These are phyloP conservation scores for Parachlorella kessleri DNA, from an alignment of 139 green algal species.

Conservation along the genomic window DNA sequence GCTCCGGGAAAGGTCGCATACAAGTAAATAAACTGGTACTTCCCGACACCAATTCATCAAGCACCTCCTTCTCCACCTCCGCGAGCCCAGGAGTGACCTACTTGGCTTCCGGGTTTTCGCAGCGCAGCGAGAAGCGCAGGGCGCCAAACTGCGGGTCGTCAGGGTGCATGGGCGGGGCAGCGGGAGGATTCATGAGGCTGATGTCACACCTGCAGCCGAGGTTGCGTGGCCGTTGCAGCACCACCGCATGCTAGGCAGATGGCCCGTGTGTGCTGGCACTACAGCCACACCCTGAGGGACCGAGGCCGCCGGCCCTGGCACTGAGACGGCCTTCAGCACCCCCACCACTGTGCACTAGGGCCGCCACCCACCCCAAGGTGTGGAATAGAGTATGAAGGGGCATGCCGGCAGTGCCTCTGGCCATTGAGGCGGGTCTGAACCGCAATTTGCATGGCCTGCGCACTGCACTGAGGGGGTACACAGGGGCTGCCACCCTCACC, in stretches of 20 bases:
- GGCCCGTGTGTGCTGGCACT: too few species aligned
- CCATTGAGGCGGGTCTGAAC: neutral
- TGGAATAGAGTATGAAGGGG: neutral
- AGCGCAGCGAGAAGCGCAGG: conserved; percentile 36
- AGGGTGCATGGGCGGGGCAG: conserved; percentile 12
- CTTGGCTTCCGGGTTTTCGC: conserved; percentile 41
- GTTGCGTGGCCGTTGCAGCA: too few species aligned
- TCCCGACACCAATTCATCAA: neutral
- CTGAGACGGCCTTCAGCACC: too few species aligned
- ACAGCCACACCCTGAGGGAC: too few species aligned
- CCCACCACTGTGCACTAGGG: too few species aligned
- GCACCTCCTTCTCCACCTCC: too few species aligned
- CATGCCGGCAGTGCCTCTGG: conserved; percentile 10
- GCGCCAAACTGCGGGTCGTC: conserved; percentile 16
- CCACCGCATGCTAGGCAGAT: neutral
- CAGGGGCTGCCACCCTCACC: conserved; percentile 25
- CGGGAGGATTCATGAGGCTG: conserved; percentile 23
- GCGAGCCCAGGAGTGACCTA: too few species aligned
- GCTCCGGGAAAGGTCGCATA: too few species aligned
- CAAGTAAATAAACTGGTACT: neutral
- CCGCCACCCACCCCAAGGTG: too few species aligned
- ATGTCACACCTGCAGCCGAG: conserved; percentile 30
- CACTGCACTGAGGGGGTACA: neutral
- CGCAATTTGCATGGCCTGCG: neutral
- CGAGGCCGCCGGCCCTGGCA: too few species aligned